These are phyloP conservation scores for Blakeslea trispora DNA, from an alignment of 371 early-diverging fungal species.

Conservation along the genomic window DNA sequence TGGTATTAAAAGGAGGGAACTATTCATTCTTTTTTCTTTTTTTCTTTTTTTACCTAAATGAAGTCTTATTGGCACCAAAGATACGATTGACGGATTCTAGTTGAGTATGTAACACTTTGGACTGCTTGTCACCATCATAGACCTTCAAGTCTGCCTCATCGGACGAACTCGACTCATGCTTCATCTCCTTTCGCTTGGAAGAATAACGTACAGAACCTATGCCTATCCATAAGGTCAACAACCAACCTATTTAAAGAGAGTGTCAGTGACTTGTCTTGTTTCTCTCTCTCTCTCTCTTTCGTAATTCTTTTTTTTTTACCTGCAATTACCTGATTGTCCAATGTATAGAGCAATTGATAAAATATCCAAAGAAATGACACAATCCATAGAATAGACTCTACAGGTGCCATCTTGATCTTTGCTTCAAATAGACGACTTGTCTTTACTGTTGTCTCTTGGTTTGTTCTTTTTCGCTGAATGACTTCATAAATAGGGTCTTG, in stretches of 20 bases:
- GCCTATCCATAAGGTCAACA: conserved; percentile 17
- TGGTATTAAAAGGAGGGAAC: too few species aligned
- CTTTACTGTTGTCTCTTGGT: conserved; percentile 3
- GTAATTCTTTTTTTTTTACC: conserved; percentile 9
- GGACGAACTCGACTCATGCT: conserved; percentile 22
- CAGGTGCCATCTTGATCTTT: conserved; percentile 20
- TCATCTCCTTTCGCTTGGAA: neutral
- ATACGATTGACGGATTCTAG: conserved; percentile 18
- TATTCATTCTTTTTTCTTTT: too few species aligned
- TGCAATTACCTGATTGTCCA: conserved; percentile 13
- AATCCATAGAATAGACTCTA: conserved; percentile 37
- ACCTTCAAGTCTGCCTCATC: conserved; percentile 21
- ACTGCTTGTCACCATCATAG: conserved; percentile 15
- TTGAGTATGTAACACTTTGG: neutral
- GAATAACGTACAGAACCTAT: conserved; percentile 4
- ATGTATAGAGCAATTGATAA: conserved; percentile 10
- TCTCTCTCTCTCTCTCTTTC: neutral
- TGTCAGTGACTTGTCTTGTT: neutral
- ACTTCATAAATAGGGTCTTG: conserved; percentile 42
- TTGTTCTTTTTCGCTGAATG: conserved; percentile 30
- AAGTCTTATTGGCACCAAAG: conserved; percentile 24
- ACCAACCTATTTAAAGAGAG: conserved; percentile 12
- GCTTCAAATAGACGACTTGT: conserved; percentile 4
- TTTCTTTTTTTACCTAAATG: conserved; percentile 33
- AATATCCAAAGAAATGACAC: conserved; percentile 33